Percentiles rank a stretch among this genome's conserved stretches.
These are phyloP conservation scores for Cryptococcus floricola DNA, from an alignment of 1,284 basidiomycete species.

Conservation along the genomic window DNA sequence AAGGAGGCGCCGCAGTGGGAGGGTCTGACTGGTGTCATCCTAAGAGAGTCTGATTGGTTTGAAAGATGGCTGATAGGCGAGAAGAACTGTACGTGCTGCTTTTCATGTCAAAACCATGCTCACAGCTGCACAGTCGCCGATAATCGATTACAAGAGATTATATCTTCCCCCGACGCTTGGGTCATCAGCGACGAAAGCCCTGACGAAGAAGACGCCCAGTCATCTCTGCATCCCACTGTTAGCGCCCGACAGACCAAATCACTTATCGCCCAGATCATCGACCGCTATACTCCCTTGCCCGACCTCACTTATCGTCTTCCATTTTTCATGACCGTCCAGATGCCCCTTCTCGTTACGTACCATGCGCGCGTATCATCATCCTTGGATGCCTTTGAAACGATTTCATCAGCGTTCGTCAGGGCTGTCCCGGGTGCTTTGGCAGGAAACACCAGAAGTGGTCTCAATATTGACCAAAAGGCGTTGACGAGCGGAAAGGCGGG, in stretches of 20 bases:
- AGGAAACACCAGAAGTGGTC: conserved; percentile 51
- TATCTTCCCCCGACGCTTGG: conserved; percentile 81
- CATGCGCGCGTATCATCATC: conserved; percentile 72
- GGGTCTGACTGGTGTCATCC: conserved; percentile 73
- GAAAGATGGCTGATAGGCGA: conserved; percentile 84
- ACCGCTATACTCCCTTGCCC: conserved; percentile 85
- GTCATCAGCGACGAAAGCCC: conserved; percentile 66
- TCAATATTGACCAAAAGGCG: conserved; percentile 53
- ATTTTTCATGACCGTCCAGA: conserved; percentile 78
- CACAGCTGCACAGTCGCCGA: conserved; percentile 28
- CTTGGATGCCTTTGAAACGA: conserved; percentile 86
- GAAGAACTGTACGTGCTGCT: conserved; percentile 64
- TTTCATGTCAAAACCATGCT: conserved; percentile 15
- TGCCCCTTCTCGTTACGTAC: conserved; percentile 77
- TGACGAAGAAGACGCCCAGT: conserved; percentile 53
- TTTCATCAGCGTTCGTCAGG: conserved; percentile 79
- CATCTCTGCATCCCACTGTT: conserved; percentile 58
- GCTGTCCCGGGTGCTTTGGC: conserved; percentile 82
- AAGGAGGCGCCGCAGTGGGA: conserved; percentile 55
- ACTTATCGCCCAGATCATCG: conserved; percentile 83
- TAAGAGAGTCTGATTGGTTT: conserved; percentile 84
- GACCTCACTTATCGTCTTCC: conserved; percentile 69
- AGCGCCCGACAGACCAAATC: conserved; percentile 75
- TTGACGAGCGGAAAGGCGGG: conserved; percentile 75
- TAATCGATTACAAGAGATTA: conserved; percentile 69